phyloP scores from a whole-genome alignment of 345 rosid genomes.

The Microthlaspi erraticum region DNA sequence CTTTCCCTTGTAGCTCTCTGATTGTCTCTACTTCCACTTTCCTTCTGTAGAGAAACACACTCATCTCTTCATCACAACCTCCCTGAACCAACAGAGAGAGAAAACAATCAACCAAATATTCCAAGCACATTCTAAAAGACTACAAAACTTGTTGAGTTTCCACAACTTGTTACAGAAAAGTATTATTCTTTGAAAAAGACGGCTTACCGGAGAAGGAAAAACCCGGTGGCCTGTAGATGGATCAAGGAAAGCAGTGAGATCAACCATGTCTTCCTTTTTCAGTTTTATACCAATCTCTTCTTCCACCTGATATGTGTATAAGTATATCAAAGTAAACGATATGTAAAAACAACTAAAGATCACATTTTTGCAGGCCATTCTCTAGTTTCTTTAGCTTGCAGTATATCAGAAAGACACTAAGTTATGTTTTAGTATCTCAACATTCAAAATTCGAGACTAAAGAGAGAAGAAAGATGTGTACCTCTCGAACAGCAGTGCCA shows the following conservation, averaged over 20 bases:
- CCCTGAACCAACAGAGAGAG: slow-evolving; percentile 52
- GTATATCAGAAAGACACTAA: not conserved
- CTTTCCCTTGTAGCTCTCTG: slow-evolving; percentile 76
- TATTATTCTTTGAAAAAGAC: too few relatives aligned
- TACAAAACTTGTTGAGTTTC: not conserved
- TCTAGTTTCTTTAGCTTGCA: not conserved
- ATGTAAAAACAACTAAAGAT: slow-evolving; percentile 7
- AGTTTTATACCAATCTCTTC: slow-evolving; percentile 86
- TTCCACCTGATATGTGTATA: slow-evolving; percentile 60
- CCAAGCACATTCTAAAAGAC: not conserved
- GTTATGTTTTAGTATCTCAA: not conserved
- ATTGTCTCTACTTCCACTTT: slow-evolving; percentile 61
- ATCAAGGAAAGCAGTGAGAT: slow-evolving; percentile 85
- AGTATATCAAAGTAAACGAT: too few relatives aligned
- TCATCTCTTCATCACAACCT: slow-evolving; percentile 91
- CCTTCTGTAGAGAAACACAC: slow-evolving; percentile 72
- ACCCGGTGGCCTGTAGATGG: slow-evolving; percentile 68
- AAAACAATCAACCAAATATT: not conserved
- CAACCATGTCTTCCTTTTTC: slow-evolving; percentile 73
- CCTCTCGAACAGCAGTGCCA: slow-evolving; percentile 96
- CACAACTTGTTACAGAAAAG: not conserved
- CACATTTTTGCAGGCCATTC: not conserved
- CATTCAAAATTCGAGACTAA: not conserved
- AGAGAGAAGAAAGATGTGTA: slow-evolving; percentile 41
- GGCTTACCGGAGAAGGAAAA: slow-evolving; percentile 76